Evolutionary conservation across 768 basidiomycete genomes (phyloP).

Genomic region (Wakefieldia striispora): DNA sequence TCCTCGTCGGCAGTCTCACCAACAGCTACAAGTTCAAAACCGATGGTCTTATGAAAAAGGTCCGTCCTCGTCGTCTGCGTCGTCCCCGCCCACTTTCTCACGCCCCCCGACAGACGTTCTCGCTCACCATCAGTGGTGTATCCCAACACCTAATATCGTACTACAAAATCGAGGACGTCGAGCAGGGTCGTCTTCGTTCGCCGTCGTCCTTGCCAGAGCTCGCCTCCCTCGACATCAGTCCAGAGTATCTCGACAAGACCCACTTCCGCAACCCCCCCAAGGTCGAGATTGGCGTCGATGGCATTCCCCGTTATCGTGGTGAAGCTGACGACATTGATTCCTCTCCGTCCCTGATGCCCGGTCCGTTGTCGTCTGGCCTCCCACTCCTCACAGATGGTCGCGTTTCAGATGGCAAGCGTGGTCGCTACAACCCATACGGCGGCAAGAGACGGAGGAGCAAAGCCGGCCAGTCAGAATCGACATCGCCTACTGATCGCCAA

Average conservation of each 20-base stretch:
- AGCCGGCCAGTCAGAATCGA: constrained; percentile 23
- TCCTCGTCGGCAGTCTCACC: constrained; percentile 85
- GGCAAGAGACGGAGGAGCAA: constrained; percentile 43
- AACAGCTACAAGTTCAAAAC: constrained; percentile 92
- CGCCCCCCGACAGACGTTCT: constrained; percentile 70
- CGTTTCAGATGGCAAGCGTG: constrained; percentile 42
- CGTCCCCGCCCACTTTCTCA: constrained; percentile 26
- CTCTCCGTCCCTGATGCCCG: constrained; percentile 39
- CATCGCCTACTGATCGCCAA: constrained; percentile 32
- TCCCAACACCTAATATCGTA: constrained; percentile 94
- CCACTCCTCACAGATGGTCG: constrained; percentile 51
- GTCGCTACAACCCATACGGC: constrained; percentile 45
- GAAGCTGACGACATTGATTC: constrained; percentile 72
- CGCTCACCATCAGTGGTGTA: constrained; percentile 78
- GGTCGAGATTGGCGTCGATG: constrained; percentile 83
- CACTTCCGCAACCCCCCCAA: constrained; percentile 91
- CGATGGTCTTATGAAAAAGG: constrained; percentile 97
- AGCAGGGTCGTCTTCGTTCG: constrained; percentile 80
- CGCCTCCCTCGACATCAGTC: constrained; percentile 79
- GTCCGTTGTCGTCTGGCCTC: constrained; percentile 44
- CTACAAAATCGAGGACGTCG: constrained; percentile 90
- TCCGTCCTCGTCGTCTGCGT: constrained; percentile 34
- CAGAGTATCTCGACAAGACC: constrained; percentile 84
- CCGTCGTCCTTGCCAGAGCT: constrained; percentile 90
- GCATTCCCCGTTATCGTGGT: constrained; percentile 76